Conservation (phyloP, 208 protist species). For the Eutreptiella sp. region DNA sequence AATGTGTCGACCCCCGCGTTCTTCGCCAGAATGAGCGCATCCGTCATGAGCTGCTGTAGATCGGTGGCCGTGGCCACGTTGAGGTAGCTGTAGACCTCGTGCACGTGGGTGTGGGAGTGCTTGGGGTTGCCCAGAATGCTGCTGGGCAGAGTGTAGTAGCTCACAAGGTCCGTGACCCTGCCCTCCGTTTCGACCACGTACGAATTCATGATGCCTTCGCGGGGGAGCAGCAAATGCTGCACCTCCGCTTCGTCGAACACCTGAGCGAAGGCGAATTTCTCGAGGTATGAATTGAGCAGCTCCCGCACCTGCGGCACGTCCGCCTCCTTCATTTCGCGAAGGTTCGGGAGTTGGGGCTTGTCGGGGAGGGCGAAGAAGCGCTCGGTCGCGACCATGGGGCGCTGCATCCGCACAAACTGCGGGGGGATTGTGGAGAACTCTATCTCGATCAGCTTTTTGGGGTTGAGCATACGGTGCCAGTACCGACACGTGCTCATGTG, state of each 20-base stretch:
- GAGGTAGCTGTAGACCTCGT: slow-evolving; percentile 94
- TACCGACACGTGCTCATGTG: slow-evolving; percentile 86
- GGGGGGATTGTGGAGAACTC: slow-evolving; percentile 59
- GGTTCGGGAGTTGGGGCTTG: slow-evolving; percentile 42
- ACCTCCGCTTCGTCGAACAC: slow-evolving; percentile 87
- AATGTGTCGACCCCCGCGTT: slow-evolving; percentile 92
- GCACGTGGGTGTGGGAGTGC: slow-evolving; percentile 80
- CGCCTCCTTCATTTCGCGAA: slow-evolving; percentile 62
- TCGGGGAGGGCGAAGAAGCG: slow-evolving; percentile 53
- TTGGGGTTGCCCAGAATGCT: slow-evolving; percentile 88
- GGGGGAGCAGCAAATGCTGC: slow-evolving; percentile 88
- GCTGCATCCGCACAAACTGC: slow-evolving; percentile 58
- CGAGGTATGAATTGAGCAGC: slow-evolving; percentile 75
- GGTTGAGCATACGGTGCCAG: slow-evolving; percentile 95
- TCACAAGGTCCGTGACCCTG: slow-evolving; percentile 91
- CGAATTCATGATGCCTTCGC: slow-evolving; percentile 81
- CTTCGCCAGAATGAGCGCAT: slow-evolving; percentile 79
- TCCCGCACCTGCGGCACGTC: slow-evolving; percentile 67
- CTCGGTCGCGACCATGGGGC: slow-evolving; percentile 69
- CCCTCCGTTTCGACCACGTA: slow-evolving; percentile 87
- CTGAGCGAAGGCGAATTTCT: slow-evolving; percentile 62
- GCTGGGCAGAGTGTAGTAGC: slow-evolving; percentile 95
- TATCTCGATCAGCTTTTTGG: slow-evolving; percentile 90
- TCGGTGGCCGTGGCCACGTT: slow-evolving; percentile 80
- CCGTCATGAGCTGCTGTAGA: slow-evolving; percentile 74